These are phyloP conservation scores for Cryptococcus sp. DNA, from an alignment of 1,284 basidiomycete species.

Conservation along the genomic window DNA sequence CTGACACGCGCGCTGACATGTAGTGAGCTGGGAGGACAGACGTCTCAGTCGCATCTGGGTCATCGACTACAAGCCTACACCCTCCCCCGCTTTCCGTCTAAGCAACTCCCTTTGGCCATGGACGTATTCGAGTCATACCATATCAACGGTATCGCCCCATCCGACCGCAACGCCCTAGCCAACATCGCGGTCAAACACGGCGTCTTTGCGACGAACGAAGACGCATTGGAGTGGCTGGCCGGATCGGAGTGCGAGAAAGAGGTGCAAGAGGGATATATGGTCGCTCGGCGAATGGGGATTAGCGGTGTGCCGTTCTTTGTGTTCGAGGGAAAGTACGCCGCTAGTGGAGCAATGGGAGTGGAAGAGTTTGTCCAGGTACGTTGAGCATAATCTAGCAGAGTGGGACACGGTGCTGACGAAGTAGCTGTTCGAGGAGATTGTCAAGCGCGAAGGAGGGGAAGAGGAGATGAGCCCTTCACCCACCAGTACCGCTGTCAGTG, in stretches of 20 bases:
- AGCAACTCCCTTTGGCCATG: conserved; percentile 37
- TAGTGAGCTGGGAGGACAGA: conserved; percentile 36
- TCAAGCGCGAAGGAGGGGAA: conserved; percentile 10
- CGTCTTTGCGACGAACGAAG: conserved; percentile 34
- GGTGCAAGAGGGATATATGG: conserved; percentile 35
- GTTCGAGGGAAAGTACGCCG: conserved; percentile 44
- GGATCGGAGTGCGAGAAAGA: conserved; percentile 33
- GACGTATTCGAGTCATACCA: conserved; percentile 44
- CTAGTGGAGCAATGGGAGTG: conserved; percentile 47
- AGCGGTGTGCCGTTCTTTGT: conserved; percentile 50
- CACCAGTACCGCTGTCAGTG: not conserved
- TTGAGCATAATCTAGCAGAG: not conserved
- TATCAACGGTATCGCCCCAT: conserved; percentile 41
- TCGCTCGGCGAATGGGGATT: conserved; percentile 41
- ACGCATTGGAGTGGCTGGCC: conserved; percentile 33
- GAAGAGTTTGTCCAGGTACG: conserved; percentile 50
- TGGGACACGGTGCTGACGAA: not conserved
- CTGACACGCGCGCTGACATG: not conserved
- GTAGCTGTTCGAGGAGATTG: conserved; percentile 22
- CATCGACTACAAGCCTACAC: conserved; percentile 43
- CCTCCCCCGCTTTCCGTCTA: conserved; percentile 32
- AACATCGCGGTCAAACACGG: conserved; percentile 38
- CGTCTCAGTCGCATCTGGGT: conserved; percentile 41
- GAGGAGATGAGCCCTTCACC: not conserved
- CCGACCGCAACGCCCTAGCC: conserved; percentile 37